Base-by-base conservation (phyloP, 805 yeast genomes). In the Lipomyces mesembrius region DNA sequence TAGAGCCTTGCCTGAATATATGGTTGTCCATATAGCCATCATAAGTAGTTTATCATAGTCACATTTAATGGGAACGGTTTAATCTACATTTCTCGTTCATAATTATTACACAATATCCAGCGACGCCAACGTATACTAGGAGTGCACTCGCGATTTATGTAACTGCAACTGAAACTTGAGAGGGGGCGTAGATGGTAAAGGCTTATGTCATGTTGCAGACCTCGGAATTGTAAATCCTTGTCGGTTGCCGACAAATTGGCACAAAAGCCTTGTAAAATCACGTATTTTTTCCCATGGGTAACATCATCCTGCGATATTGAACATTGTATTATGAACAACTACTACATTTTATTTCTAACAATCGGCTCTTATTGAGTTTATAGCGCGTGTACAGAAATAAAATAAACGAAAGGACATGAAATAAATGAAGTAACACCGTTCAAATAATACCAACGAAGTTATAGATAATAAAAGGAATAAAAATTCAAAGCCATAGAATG, bases 401-500 rank as follows among this genome's bases (percentile, higher is more conserved):
- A 25, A 29, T 12, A 27, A 34, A 32, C 27, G 39, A 59, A 29
- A 20, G 35, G 12, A 43, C 11, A 59, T 43, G 9, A 43, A n/a
- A n/a, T 43, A 43, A n/a, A 43, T 43, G 20, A 8, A 17, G 49
- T n/a, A 17, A 43, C 39, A 43, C 49, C 49, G 49, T 43, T 43
- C 49, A 43, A 43, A 34, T 29, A 54, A n/a, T 29, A 54, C 34
- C 37, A 20, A 54, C n/a, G n/a, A n/a, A n/a, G n/a, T n/a, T 17
- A 7, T 54, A 54, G 14, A 52, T 52, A 54, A 54, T 54, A n/a
- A 54, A 12, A 52, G 20, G n/a, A 53, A n/a, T 17, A 34, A 34
- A n/a, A 17, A 8, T 17, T 54, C 37, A 54, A 54, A 54, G 57
- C 34, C 37, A 29, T 54, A 54, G 9, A 54, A 2, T 43, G 20